phyloP scores from a whole-genome alignment of 208 protist species.

The Trypanosoma scelopori region DNA sequence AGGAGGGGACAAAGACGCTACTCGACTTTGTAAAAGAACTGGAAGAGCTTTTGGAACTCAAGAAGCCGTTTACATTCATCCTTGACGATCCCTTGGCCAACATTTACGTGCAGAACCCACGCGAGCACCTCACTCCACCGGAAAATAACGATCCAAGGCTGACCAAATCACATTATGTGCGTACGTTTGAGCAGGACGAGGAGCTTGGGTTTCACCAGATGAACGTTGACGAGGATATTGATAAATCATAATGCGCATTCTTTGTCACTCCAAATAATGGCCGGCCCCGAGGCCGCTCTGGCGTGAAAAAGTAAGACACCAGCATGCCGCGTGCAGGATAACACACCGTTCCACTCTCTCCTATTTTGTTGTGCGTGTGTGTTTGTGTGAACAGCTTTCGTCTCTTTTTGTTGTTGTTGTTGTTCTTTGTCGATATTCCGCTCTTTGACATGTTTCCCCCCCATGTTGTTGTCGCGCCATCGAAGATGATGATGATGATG shows the following conservation, averaged over 20 bases:
- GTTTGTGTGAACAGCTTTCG: not conserved
- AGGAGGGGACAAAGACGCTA: slow-evolving; percentile 52
- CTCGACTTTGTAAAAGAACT: slow-evolving; percentile 83
- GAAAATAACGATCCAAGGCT: slow-evolving; percentile 88
- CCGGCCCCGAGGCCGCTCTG: not conserved
- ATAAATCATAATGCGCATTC: not conserved
- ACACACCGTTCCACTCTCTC: too few species aligned
- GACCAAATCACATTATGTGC: slow-evolving; percentile 68
- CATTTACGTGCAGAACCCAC: slow-evolving; percentile 93
- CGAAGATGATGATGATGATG: not conserved
- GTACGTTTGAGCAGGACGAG: slow-evolving; percentile 93
- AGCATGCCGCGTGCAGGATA: too few species aligned
- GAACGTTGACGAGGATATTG: slow-evolving; percentile 36
- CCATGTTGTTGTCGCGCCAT: not conserved
- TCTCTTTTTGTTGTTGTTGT: not conserved
- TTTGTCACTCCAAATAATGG: slow-evolving; percentile 3
- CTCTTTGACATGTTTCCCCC: not conserved
- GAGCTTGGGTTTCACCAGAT: slow-evolving; percentile 91
- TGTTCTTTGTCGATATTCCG: slow-evolving; percentile 3
- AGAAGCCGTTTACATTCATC: slow-evolving; percentile 89
- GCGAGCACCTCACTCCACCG: slow-evolving; percentile 78
- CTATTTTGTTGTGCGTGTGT: not conserved
- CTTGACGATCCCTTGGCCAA: slow-evolving; percentile 93
- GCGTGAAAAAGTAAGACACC: too few species aligned
- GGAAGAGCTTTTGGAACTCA: slow-evolving; percentile 55